Evolutionary conservation across 805 yeast species (phyloP), one percentile per base, ranked within the genome.

Genomic region (Alloascoidea hylecoeti): DNA sequence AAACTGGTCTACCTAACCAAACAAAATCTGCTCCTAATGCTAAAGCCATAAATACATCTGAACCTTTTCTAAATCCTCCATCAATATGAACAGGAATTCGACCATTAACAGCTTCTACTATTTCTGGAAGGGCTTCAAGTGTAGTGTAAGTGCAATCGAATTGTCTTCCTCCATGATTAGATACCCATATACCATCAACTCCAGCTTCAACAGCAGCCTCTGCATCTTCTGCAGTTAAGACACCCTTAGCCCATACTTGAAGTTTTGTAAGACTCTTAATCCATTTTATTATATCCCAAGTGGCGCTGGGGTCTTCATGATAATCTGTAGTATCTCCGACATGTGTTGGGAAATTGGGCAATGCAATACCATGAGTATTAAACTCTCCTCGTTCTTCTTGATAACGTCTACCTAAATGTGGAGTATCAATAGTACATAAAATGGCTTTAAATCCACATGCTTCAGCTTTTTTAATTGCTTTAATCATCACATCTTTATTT

Each of bases 101-200:
- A 3, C 66, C 62, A 15, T 41, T 36, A n/a, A 51, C 55, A 6
- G 53, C 58, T 17, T 40, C 49, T 3, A 53, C 58, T 9, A 74
- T 66, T 43, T 77, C 79, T 1, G 72, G 72, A 38, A 79, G 60
- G 2, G 78, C 70, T 49, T 80, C 85, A 15, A 79, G 58, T 2
- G 84, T 72, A 0, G 86, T 69, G 41, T 67, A 58, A 0, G 78
- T 63, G 33, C 66, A 71, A 46, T 79, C 88, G 35, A 80, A 59
- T 50, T 78, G 85, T 39, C 86, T 60, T 6, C 86, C 88, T 15
- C 86, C 88, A 52, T 79, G 85, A 49, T 80, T 79, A 9, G 85
- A 76, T 13, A 80, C 59, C 35, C 78, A 66, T 17, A 76, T 71
- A 4, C 84, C 88, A 33, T 68, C 68, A 28, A 73, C 68, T 0